A percentile compares a stretch with the other conserved stretches of the same genome.
phyloP scores from a whole-genome alignment of 805 yeast species.

The Suhomyces pyralidae region DNA sequence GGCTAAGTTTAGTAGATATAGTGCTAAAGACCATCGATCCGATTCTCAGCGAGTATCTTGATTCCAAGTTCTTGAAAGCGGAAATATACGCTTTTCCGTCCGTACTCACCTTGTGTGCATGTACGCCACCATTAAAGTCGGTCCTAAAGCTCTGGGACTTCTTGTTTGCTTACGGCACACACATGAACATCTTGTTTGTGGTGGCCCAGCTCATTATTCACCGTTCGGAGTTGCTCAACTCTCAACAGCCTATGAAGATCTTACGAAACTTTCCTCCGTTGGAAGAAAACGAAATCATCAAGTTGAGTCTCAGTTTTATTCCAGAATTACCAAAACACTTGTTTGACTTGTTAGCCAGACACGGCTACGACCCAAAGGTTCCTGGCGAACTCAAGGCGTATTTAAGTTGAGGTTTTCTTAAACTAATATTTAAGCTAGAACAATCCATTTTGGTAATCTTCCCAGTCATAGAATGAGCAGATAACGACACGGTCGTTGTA shows the following conservation, averaged over 20 bases:
- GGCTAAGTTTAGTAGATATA: constrained; percentile 66
- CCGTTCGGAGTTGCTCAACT: constrained; percentile 56
- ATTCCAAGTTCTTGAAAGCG: constrained; percentile 68
- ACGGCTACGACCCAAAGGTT: constrained; percentile 52
- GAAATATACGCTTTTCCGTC: constrained; percentile 86
- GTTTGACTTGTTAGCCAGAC: constrained; percentile 61
- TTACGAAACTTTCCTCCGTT: constrained; percentile 70
- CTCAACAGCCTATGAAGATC: constrained; percentile 69
- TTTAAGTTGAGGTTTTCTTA: constrained; percentile 18
- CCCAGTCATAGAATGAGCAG: constrained; percentile 58
- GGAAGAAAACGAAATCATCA: constrained; percentile 70
- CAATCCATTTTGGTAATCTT: constrained; percentile 50
- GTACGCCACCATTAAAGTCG: constrained; percentile 80
- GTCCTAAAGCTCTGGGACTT: constrained; percentile 86
- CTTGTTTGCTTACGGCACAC: constrained; percentile 85
- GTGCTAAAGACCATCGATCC: constrained; percentile 73
- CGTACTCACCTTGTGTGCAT: constrained; percentile 79
- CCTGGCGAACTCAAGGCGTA: constrained; percentile 29
- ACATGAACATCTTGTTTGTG: constrained; percentile 78
- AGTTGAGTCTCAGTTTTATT: constrained; percentile 74
- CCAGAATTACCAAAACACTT: constrained; percentile 67
- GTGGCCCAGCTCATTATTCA: constrained; percentile 78
- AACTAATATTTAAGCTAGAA: constrained; percentile 16
- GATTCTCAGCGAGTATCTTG: constrained; percentile 55
- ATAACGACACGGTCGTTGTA: constrained; percentile 70